Evolutionary conservation across 805 yeast species (phyloP), one percentile per base, ranked within the genome.

Genomic region (Kazachstania viticola): DNA sequence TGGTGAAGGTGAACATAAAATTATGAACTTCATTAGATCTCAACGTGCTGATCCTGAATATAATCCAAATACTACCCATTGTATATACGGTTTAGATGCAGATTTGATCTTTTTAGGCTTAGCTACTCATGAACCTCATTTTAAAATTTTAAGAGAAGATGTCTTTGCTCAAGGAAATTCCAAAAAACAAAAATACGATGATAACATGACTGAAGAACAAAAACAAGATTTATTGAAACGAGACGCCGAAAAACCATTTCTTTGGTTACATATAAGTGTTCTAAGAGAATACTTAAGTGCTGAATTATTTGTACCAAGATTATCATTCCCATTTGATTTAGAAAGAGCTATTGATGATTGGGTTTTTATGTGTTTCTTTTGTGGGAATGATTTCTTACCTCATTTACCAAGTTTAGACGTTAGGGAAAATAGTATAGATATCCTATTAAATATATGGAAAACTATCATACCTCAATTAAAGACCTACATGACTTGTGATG

Each of bases 1-100:
- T 1, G 99, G 99, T 40, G 99, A 91, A 67, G 99, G 99, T 53
- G 99, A 91, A 58, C 99, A 91, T 62, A 91, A 91, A 56, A 78
- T 91, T 46, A 91, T 91, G 98, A 85, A 80, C 48, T 91, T 87
- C 53, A 80, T 91, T 35, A 73, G 99, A 49, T 72, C 82, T 26
- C 97, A 87, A 54, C 68, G 97, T 44, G 71, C 79, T 25, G 91
- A 81, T 45, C 82, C 93, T 0, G 75, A 76, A 49, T 82, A 88
- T 56, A 72, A 83, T 49, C 95, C 97, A 32, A 88, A 91, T 54
- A 87, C 95, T 1, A 68, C 75, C n/a, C 99, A 91, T 57, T 83
- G 94, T 56, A 87, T 91, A 36, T 93, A 91, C 56, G 99, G 99
- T 19, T 65, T 91, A 42, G 99, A 91, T 65, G 99, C 99, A 2